These are phyloP conservation scores for Brassica hybrid DNA, from an alignment of 441 rosid genomes.

Conservation along the genomic window DNA sequence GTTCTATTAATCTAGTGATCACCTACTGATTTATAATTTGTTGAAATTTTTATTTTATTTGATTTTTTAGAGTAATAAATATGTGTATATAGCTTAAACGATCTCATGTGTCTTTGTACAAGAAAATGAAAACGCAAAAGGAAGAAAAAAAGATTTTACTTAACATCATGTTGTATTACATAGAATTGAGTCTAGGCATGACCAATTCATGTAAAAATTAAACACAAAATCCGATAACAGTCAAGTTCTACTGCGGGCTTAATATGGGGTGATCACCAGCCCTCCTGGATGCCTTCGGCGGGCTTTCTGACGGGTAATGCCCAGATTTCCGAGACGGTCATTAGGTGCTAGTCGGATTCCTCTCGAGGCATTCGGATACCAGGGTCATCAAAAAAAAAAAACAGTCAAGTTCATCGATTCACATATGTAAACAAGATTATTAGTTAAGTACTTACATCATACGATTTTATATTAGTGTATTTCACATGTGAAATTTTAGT, in stretches of 20 bases:
- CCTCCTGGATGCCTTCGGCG: no score
- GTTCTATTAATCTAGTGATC: constrained; percentile 12
- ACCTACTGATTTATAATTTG: background rate
- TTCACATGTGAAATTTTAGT: background rate
- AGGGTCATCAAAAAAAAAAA: no score
- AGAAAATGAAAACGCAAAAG: background rate
- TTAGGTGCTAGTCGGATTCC: no score
- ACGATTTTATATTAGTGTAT: background rate
- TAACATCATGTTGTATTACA: constrained; percentile 4
- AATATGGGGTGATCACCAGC: no score
- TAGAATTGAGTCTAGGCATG: constrained; percentile 20
- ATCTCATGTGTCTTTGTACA: constrained; percentile 20
- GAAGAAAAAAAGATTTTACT: constrained; percentile 7
- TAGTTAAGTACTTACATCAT: background rate
- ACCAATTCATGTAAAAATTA: constrained; percentile 3
- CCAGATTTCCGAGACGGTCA: no score
- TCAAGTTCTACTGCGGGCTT: background rate
- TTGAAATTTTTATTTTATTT: background rate
- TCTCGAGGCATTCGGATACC: no score
- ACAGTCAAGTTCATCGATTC: background rate
- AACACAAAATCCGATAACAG: constrained; percentile 7
- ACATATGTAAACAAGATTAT: background rate
- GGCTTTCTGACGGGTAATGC: no score
- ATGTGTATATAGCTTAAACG: background rate
- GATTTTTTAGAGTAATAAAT: background rate